Conservation (phyloP, 305 asterid species). For the Withania somnifera region DNA sequence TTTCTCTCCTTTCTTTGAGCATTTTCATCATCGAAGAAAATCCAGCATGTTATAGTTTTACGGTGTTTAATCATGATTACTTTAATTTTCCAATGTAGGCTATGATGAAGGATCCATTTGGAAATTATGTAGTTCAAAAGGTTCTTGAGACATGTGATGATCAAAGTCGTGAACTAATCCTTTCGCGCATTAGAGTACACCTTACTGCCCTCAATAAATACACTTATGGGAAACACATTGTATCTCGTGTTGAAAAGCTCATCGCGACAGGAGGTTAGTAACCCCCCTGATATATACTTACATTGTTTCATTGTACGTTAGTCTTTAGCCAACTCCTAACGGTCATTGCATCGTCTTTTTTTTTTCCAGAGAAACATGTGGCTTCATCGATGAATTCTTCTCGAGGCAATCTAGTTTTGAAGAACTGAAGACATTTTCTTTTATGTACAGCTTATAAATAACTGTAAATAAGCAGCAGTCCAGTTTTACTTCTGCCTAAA, state of each 20-base stretch:
- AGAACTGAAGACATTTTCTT: background rate
- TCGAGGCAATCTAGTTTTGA: background rate
- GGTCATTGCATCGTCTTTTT: background rate
- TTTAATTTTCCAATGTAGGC: slow-evolving; percentile 28
- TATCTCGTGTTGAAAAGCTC: slow-evolving; percentile 76
- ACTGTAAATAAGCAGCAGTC: slow-evolving; percentile 1
- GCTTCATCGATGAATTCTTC: slow-evolving; percentile 2
- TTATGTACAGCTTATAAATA: slow-evolving; percentile 1
- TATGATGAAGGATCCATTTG: slow-evolving; percentile 95
- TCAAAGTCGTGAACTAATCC: slow-evolving; percentile 48
- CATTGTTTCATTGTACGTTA: background rate
- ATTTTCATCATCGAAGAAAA: background rate
- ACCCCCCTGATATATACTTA: background rate
- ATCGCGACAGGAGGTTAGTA: slow-evolving; percentile 65
- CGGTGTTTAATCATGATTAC: background rate
- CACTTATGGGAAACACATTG: slow-evolving; percentile 88
- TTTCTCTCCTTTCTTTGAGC: background rate
- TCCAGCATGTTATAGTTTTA: background rate
- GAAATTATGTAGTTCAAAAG: slow-evolving; percentile 83
- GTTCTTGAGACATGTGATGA: slow-evolving; percentile 80
- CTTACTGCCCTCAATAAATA: slow-evolving; percentile 65
- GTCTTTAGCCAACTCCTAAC: background rate
- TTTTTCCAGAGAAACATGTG: background rate
- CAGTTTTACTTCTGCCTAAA: background rate
- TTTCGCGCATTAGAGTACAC: slow-evolving; percentile 79